Conservation (phyloP, 805 yeast species). For the Jamesozyma hellenica region DNA sequence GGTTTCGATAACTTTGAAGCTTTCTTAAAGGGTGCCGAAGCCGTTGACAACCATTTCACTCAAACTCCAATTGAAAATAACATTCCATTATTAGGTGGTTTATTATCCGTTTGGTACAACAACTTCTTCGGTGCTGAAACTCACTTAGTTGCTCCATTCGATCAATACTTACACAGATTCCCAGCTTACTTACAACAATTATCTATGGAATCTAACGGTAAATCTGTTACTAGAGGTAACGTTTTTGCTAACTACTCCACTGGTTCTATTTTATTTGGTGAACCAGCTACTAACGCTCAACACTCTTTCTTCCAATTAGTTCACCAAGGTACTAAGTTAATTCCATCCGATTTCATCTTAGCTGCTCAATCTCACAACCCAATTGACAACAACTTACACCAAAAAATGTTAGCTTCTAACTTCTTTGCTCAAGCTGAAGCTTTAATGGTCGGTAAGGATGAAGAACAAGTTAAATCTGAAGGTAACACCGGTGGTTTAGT, state of each 20-base stretch:
- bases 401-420: slow-evolving; percentile 97
- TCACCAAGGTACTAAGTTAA: slow-evolving; percentile 96
- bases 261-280: slow-evolving; percentile 93
- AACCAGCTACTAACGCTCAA: slow-evolving; percentile 98
- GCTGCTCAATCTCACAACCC: slow-evolving; percentile 99
- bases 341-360: slow-evolving; percentile 91
- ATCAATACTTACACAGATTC: slow-evolving; percentile 97
- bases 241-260: slow-evolving; percentile 89
- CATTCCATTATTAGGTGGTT: slow-evolving; percentile 89
- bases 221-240: slow-evolving; percentile 88
- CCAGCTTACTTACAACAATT: slow-evolving; percentile 98
- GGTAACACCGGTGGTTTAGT: slow-evolving; percentile 79
- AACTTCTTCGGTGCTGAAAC: slow-evolving; percentile 98
- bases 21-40: slow-evolving; percentile 95
- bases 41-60: slow-evolving; percentile 84
- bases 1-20: slow-evolving; percentile 90
- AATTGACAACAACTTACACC: slow-evolving; percentile 86
- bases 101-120: slow-evolving; percentile 95
- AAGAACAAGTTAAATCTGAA: slow-evolving; percentile 73
- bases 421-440: slow-evolving; percentile 98
- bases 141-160: slow-evolving; percentile 96
- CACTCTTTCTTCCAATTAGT: slow-evolving; percentile 99
- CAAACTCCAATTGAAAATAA: slow-evolving; percentile 79
- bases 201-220: slow-evolving; percentile 98
- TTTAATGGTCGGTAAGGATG: slow-evolving; percentile 88